Percentiles rank a stretch among this genome's conserved stretches.
Conservation (phyloP, 768 basidiomycete species). For the Suillus paluster region DNA sequence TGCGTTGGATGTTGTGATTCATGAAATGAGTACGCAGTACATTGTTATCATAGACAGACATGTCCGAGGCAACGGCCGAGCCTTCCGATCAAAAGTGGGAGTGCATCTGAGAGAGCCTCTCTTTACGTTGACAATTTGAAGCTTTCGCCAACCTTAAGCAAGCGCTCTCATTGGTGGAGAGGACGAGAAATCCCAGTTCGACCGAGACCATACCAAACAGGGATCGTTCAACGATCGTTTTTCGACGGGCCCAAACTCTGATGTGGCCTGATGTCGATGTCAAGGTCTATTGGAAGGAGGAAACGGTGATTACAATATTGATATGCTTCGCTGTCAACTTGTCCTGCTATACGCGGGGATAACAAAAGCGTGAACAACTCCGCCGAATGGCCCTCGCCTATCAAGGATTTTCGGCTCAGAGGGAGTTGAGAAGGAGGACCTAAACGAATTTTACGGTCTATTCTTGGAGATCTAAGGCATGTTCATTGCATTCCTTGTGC, state of each 20-base stretch:
- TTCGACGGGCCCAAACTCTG: no score
- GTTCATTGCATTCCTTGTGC: not conserved
- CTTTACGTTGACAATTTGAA: no score
- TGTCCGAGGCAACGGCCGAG: not conserved
- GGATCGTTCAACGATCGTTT: no score
- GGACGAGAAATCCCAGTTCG: no score
- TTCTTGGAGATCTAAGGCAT: not conserved
- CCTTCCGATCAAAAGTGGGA: fast-evolving
- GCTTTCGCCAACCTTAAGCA: no score
- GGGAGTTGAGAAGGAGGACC: not conserved
- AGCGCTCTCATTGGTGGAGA: no score
- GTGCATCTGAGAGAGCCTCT: no score
- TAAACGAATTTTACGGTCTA: not conserved
- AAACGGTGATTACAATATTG: not conserved
- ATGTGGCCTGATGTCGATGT: no score
- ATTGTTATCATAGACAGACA: not conserved
- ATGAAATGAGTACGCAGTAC: not conserved
- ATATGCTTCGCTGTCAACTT: not conserved
- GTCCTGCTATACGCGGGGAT: not conserved
- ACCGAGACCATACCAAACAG: no score
- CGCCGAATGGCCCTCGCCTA: not conserved
- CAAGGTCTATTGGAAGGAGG: not conserved
- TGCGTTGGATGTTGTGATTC: not conserved
- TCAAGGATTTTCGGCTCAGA: not conserved
- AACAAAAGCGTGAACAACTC: not conserved